Evolutionary conservation across 164 flowering plant genomes (phyloP), one percentile per base, ranked within the genome.

Genomic region (Magnolia kwangsiensis): DNA sequence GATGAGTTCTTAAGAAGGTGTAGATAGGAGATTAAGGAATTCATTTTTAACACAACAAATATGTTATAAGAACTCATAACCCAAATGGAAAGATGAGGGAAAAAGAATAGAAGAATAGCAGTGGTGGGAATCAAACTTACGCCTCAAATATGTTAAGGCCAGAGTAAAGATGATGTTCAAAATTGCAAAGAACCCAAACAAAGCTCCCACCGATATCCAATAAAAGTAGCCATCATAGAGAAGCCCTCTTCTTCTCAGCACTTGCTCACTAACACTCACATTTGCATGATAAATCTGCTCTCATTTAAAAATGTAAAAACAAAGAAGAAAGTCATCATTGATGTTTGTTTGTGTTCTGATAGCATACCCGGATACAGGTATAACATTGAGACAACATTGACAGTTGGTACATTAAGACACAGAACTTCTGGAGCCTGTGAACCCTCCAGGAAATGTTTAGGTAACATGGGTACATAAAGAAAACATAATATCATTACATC

Each of bases 191-290:
- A 85, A 83, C 11, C 88, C 87, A 67, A 89, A 51, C 76, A 88
- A 69, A 6, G 88, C 87, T 29, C 81, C 90, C 10, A 88, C 14
- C 51, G 89, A 85, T 64, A 88, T 78, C 92, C 90, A 89, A 63
- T 81, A 89, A 77, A 83, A 84, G 81, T 82, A 77, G 72, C 76
- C 78, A 27, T 75, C 72, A 73, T 80, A 87, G 67, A 81, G 68
- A 51, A 86, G 70, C 2, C 87, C 89, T 76, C 72, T 86, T 51
- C 65, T 78, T 7, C 50, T 61, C 27, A 85, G 58, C 19, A 80
- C 58, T 3, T 68, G 27, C 8, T 18, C 58, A 51, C 90, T 86
- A 13, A 85, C 51, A 27, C 84, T 84, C 9, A 76, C 67, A 69
- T 83, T 86, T 51, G 76, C 81, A 0, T 18, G 23, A 27, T 55